Base-by-base conservation (phyloP, 129 eudicot genomes). In the Oenanthe sinensis region DNA sequence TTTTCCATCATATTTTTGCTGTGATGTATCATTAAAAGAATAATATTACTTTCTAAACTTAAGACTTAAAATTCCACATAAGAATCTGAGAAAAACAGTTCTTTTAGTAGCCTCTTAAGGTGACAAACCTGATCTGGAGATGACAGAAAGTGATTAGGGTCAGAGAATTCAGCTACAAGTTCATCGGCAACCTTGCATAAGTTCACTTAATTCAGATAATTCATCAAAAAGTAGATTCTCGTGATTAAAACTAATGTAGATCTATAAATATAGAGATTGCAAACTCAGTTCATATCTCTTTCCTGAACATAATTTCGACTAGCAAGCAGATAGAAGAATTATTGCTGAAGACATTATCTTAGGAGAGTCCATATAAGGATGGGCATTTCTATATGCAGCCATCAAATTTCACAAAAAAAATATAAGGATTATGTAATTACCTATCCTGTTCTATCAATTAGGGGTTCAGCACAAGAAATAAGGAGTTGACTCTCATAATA, bases 141-240 rank as follows among this genome's bases (percentile, higher is more conserved):
- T 77, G 89, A 77, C 74, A 83, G 79, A 77, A 78, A 70, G 24
- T 81, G 78, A 50, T 62, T 58, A 19, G 89, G 87, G 39, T 87
- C 96, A n/a, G 90, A 72, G 81, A 88, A 92, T 79, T 90, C 97
- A 48, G 90, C 89, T 44, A 92, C 93, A 62, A 92, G 96, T 86
- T 92, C 97, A 82, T 92, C 97, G 37, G 97, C 97, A 74, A 92
- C 97, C 97, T 58, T 89, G 81, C 65, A 76, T 54, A 63, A 74
- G 47, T 55, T 76, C 17, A 20, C 20, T 28, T 76, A 12, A 12
- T 52, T 48, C 28, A 36, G 79, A 28, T 39, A 49, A 19, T 17
- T 17, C 33, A 36, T 76, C 33, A 0, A 52, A 37, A 76, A 14
- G 42, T 37, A 60, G 13, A 60, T 60, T 5, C 5, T n/a, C 33